Evolutionary conservation across 2,329 filamentous ascomycete genomes (phyloP).

Genomic region (Fusarium decemcellulare): DNA sequence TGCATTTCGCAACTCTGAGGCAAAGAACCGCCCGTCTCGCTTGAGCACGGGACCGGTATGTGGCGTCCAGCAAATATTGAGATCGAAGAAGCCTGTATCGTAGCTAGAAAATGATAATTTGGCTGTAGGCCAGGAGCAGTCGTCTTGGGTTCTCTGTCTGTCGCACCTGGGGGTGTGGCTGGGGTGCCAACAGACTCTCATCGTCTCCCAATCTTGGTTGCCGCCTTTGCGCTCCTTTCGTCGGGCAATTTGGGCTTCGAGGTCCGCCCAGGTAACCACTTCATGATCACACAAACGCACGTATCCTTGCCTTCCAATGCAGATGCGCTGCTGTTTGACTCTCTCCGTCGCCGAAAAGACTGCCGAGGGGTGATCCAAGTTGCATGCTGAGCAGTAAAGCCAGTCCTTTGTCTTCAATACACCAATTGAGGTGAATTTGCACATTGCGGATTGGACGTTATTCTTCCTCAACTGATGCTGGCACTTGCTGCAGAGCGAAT

Average conservation of each 20-base stretch:
- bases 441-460: not conserved
- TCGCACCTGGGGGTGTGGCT: not conserved
- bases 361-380: not conserved
- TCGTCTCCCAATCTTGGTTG: not conserved
- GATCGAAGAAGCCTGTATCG: not conserved
- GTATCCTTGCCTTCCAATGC: conserved; percentile 2
- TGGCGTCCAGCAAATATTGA: not conserved
- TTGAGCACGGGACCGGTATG: not conserved
- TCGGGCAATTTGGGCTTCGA: not conserved
- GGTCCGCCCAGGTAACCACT: conserved; percentile 1
- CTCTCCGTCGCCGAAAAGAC: not conserved
- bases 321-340: not conserved
- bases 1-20: not conserved
- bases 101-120: not conserved
- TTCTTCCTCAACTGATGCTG: not conserved
- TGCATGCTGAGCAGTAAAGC: not conserved
- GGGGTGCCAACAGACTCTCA: not conserved
- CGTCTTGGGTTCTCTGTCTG: not conserved
- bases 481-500: not conserved
- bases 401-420: not conserved
- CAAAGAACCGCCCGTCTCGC: not conserved
- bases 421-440: not conserved
- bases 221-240: not conserved
- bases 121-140: not conserved
- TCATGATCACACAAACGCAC: not conserved